Conservation (phyloP, 495 filamentous ascomycete genomes). For the Patellaria atrata region DNA sequence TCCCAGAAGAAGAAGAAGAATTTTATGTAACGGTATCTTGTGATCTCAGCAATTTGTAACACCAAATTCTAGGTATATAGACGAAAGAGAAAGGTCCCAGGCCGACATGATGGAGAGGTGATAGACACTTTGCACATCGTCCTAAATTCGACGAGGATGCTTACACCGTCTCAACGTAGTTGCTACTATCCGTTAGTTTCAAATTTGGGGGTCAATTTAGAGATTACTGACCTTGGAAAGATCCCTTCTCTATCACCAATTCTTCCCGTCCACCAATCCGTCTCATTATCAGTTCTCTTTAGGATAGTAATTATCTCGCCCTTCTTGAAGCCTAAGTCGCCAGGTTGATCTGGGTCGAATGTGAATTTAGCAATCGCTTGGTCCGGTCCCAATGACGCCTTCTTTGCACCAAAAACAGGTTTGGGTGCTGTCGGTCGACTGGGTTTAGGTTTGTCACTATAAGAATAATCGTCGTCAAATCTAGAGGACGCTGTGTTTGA, state of each 20-base stretch:
- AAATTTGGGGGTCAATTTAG: not conserved
- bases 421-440: constrained; percentile 70
- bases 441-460: constrained; percentile 39
- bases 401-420: constrained; percentile 57
- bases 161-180: constrained; percentile 17
- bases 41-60: too few species aligned
- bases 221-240: constrained; percentile 35
- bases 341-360: constrained; percentile 86
- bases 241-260: constrained; percentile 51
- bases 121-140: too few species aligned
- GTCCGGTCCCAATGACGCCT: constrained; percentile 54
- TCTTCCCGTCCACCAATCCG: constrained; percentile 75
- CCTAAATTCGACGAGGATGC: too few species aligned
- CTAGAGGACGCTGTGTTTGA: constrained; percentile 11
- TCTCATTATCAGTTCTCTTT: constrained; percentile 84
- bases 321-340: constrained; percentile 92
- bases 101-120: too few species aligned
- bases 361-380: constrained; percentile 83
- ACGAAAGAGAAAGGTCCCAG: too few species aligned
- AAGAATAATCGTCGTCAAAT: constrained; percentile 23
- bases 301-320: constrained; percentile 94
- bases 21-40: too few species aligned
- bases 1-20: too few species aligned
- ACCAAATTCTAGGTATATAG: too few species aligned
- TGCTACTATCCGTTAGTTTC: not conserved